Base-by-base conservation (phyloP, 2,329 filamentous ascomycete species). In the Fusarium humuli region DNA sequence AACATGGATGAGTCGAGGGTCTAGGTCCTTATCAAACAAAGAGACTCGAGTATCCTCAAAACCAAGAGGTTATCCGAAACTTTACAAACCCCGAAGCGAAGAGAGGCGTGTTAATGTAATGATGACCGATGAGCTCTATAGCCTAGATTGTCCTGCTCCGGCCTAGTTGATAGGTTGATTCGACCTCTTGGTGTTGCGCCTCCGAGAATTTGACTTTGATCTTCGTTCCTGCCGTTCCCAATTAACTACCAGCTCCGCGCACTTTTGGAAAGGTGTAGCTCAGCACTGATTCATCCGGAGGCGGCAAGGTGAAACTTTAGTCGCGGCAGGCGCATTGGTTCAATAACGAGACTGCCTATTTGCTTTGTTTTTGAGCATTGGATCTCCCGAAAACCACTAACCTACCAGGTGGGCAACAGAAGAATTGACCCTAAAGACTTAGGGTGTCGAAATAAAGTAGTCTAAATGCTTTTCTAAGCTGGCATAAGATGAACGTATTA, bases 191-290 rank as follows among this genome's bases (percentile, higher is more conserved):
- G 37, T 49, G 25, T 42, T 22, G 54, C 60, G 56, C 27, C 57
- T 55, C 40, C 42, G 27, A 45, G 34, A 61, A 53, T 75, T 74
- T 75, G 70, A 72, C 67, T 75, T 75, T 70, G 45, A 42, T 48
- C 55, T 74, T 66, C 73, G 73, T 75, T 74, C 73, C 73, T 75
- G 67, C 61, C 49, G 45, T 61, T 57, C 47, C 47, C 44, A 49
- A 27, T 56, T 54, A 45, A 40, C 47, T 12, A 57, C 44, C 40
- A 32, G 30, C 23, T 46, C 48, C 13, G 32, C 40, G 9, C 11
- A 25, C 29, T 25, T 45, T n/a, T 57, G 29, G 42, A 41, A 41
- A 61, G 27, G 47, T 41, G 29, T 42, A 49, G 23, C 29, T 27
- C 61, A 55, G 14, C 44, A 37, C 10, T 37, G 34, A 37, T n/a